Evolutionary conservation across 2,329 filamentous ascomycete genomes (phyloP).

Genomic region (Epichloe sibirici): DNA sequence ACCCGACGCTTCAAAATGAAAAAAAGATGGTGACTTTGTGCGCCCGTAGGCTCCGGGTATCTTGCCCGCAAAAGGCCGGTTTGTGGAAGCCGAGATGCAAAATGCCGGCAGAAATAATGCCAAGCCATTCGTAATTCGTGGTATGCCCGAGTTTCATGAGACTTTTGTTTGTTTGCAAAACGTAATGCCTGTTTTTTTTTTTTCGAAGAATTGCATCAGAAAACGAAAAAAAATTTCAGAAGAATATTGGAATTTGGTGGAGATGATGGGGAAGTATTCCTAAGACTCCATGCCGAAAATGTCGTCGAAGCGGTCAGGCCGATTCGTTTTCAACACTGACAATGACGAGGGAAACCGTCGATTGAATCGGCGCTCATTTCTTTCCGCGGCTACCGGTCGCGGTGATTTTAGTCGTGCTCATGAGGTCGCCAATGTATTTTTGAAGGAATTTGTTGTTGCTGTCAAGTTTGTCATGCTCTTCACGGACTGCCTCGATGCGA

Average conservation of each 20-base stretch:
- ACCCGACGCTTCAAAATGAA: no score
- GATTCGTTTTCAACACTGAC: no score
- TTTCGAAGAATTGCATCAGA: neutral
- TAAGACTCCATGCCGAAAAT: no score
- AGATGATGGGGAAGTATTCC: no score
- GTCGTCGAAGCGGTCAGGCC: no score
- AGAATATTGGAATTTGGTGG: no score
- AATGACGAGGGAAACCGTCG: neutral
- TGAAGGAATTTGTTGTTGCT: slow-evolving; percentile 95
- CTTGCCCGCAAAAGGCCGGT: neutral
- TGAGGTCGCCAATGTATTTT: slow-evolving; percentile 94
- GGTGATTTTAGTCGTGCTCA: slow-evolving; percentile 70
- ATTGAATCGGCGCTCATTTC: slow-evolving; percentile 28
- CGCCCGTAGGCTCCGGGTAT: neutral
- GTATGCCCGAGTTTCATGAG: neutral
- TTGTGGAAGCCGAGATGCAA: neutral
- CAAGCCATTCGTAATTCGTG: neutral
- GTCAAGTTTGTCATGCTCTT: slow-evolving; percentile 92
- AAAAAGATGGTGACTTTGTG: no score
- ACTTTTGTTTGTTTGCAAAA: neutral
- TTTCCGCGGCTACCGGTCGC: slow-evolving; percentile 39
- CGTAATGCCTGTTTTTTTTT: neutral
- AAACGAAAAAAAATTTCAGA: no score
- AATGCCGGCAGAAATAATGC: neutral
- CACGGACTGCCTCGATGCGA: slow-evolving; percentile 85